Conservation (phyloP, 805 yeast genomes). For the Metschnikowia picachoensis region DNA sequence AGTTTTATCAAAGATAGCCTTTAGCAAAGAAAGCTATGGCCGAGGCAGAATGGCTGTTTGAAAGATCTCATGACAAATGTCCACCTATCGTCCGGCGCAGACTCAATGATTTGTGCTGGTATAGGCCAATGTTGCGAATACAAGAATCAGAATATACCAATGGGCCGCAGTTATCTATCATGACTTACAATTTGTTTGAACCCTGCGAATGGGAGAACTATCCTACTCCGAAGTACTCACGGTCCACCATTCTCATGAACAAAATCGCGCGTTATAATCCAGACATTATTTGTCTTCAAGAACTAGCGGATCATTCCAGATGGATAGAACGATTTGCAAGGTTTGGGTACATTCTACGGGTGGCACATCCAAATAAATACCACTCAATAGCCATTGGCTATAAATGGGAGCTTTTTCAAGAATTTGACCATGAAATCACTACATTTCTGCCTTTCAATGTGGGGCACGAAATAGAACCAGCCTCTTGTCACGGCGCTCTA, state of each 20-base stretch:
- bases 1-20: too few relatives aligned
- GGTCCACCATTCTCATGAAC: conserved; percentile 1
- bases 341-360: conserved; percentile 1
- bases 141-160: not conserved
- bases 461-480: not conserved
- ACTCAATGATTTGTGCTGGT: not conserved
- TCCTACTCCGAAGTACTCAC: not conserved
- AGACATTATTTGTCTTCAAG: conserved; percentile 8
- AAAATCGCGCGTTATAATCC: conserved; percentile 7
- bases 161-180: conserved; percentile 7
- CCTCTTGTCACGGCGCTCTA: conserved; percentile 1
- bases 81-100: not conserved
- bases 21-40: not conserved
- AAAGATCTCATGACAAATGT: not conserved
- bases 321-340: not conserved
- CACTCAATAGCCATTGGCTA: conserved; percentile 3
- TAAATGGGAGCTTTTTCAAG: conserved; percentile 2
- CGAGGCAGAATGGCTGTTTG: not conserved
- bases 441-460: not conserved
- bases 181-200: conserved; percentile 3
- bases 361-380: not conserved
- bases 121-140: conserved; percentile 4
- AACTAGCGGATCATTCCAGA: not conserved
- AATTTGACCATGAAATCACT: not conserved
- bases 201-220: conserved; percentile 1